Base-by-base conservation (phyloP, 768 basidiomycete genomes). In the Tulasnella sp. region DNA sequence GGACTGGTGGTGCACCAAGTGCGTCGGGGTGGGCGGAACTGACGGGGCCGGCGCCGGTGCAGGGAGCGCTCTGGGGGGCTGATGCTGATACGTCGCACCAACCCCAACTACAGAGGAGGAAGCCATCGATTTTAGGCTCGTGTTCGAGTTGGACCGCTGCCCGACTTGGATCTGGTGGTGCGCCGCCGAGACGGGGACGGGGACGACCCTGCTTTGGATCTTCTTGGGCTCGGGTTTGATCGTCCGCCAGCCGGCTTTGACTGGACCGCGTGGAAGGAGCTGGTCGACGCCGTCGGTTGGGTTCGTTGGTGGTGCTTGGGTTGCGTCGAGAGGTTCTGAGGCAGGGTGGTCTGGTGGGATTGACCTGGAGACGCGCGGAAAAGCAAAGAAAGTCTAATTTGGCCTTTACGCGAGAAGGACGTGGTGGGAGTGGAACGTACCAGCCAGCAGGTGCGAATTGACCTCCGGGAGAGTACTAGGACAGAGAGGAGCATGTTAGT, bases 321-420 rank as follows among this genome's bases (percentile, higher is more conserved):
- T 2, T 26, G 47, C n/a, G n/a, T 52, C 47, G 17, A 64, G 34
- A 64, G 63, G 63, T 32, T 64, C 37, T 3, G 37, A n/a, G n/a
- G n/a, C 29, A 34, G 63, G 63, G 47, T 52, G 47, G n/a, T 52
- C 47, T 26, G 47, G n/a, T 52, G 47, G 47, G 47, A 52, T 52
- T 9, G 47, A 2, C 26, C 47, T 52, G 47, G n/a, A n/a, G n/a
- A n/a, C n/a, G n/a, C 34, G 37, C 14, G 29, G 9, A 64, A 32
- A n/a, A 64, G 63, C 37, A 64, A 64, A 64, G n/a, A 39, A 35
- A 35, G 63, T 64, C 63, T 64, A 64, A 64, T 34, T n/a, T 64
- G 19, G 47, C 47, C 47, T 52, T 6, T 16, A 26, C 6, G n/a
- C 63, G 32, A 64, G 63, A n/a, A n/a, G 19, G 37, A 64, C 37